phyloP scores from a whole-genome alignment of 352 stramenopile species.

The Globisporangium paddicum region DNA sequence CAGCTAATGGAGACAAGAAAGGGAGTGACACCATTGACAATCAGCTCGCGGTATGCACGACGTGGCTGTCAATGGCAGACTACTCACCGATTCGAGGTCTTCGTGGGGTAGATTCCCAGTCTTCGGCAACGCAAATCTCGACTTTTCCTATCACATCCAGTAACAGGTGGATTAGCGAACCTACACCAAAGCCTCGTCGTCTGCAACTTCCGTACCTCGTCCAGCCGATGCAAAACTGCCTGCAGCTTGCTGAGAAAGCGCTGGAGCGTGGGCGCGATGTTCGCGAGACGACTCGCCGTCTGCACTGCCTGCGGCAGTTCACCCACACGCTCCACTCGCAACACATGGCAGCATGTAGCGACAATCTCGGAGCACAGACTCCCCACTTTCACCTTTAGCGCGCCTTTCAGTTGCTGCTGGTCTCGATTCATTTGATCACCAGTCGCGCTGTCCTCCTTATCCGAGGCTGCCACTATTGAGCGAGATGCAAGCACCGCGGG shows the following conservation, averaged over 20 bases:
- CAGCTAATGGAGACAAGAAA: not conserved
- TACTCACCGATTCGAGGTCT: conserved; percentile 2
- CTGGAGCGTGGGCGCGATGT: conserved; percentile 1
- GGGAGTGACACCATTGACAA: not conserved
- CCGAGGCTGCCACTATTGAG: not conserved
- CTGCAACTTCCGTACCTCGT: not conserved
- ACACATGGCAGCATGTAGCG: conserved; percentile 21
- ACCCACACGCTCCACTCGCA: conserved; percentile 15
- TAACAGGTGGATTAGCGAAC: not conserved
- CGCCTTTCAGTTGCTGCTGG: conserved; percentile 3
- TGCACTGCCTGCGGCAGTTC: conserved; percentile 13
- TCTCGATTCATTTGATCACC: not conserved
- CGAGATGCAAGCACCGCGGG: not conserved
- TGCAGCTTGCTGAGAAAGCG: conserved; percentile 10
- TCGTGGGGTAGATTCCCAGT: not conserved
- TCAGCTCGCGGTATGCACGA: not conserved
- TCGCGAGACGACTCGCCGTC: not conserved
- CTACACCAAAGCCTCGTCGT: not conserved
- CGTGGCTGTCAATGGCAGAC: too few relatives aligned
- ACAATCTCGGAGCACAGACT: conserved; percentile 31
- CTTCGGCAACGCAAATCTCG: conserved; percentile 1
- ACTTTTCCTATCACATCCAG: not conserved
- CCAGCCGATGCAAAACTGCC: not conserved
- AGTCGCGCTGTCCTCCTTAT: not conserved
- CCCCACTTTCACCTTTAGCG: conserved; percentile 19